Evolutionary conservation across 2,329 filamentous ascomycete species (phyloP), one percentile per base, ranked within the genome.

Genomic region (Xylaria sp.): DNA sequence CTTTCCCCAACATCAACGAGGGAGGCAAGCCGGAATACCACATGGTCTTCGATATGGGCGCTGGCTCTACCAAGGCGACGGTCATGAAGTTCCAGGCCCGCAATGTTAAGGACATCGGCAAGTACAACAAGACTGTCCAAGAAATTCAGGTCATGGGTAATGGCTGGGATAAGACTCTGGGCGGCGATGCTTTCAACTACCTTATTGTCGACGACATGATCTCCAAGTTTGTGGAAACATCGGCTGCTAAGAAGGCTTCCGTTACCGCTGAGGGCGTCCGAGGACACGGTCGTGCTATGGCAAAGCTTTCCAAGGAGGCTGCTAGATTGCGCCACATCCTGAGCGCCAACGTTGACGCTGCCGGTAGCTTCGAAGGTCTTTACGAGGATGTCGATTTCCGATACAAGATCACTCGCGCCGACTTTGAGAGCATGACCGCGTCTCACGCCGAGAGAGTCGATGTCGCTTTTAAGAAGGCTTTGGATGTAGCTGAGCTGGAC

Each of bases 31-130:
- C 94, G 0, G 94, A 99, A 75, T 85, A 92, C 68, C 91, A 99
- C 76, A 78, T 99, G 73, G 85, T 99, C 35, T 99, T 94, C 71
- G 94, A 99, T 72, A 97, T 99, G 92, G 94, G 94, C 66, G 92
- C 94, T 66, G 94, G 94, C 3, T 97, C 91, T 51, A 90, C 93
- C 37, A 96, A 91, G 68, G 93, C 93, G 3, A 94, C 92, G 5
- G 79, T 99, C 55, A 77, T 99, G 72, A 89, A 87, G 69, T 96
- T 99, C 77, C 92, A 97, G 74, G 89, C 90, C 72, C 87, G 88
- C 67, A 87, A 83, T 1, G 88, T 97, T 63, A 99, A 97, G 80
- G 93, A 97, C 68, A 77, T 93, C 58, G 92, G 92, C 66, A 92
- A 90, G 74, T 93, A 85, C 79, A 97, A 97, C 81, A 97, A 97